Percentiles rank a stretch among this genome's conserved stretches.
Conservation (phyloP, 225 moss, liverwort and hornwort genomes). For the Physcomitrellopsis africana region DNA sequence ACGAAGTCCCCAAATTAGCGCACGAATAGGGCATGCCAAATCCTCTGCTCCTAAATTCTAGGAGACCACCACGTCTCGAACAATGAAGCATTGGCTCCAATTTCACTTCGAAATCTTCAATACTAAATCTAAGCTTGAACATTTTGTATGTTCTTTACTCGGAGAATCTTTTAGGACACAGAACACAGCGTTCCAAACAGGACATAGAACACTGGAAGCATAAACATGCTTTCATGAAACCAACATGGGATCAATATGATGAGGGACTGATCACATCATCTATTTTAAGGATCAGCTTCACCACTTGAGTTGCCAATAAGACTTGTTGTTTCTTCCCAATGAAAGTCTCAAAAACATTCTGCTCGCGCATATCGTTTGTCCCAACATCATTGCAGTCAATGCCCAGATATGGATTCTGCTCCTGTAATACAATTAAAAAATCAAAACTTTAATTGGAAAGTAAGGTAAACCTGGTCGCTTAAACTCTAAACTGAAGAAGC, state of each 20-base stretch:
- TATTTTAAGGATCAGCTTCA: slow-evolving; percentile 98
- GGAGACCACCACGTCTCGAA: too few relatives aligned
- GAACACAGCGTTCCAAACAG: too few relatives aligned
- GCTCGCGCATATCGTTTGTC: slow-evolving; percentile 91
- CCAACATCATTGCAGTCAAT: slow-evolving; percentile 99
- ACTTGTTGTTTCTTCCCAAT: slow-evolving; percentile 98
- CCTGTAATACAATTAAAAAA: slow-evolving; percentile 41
- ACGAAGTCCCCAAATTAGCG: too few relatives aligned
- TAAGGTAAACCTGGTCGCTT: neutral
- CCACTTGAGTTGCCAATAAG: slow-evolving; percentile 90
- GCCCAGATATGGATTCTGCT: slow-evolving; percentile 89
- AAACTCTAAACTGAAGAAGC: neutral
- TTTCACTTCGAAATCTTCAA: too few relatives aligned
- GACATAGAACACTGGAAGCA: too few relatives aligned
- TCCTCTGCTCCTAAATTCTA: too few relatives aligned
- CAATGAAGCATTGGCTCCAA: too few relatives aligned
- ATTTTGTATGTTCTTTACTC: too few relatives aligned
- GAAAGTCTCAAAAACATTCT: slow-evolving; percentile 94
- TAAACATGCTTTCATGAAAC: slow-evolving; percentile 6
- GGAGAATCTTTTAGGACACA: too few relatives aligned
- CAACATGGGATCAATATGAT: slow-evolving; percentile 36
- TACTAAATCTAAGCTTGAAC: too few relatives aligned
- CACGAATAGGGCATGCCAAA: too few relatives aligned
- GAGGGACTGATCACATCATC: slow-evolving; percentile 98
- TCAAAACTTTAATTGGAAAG: too few relatives aligned